Base-by-base conservation (phyloP, 1,284 basidiomycete species). In the Pyrrhoderma noxium region DNA sequence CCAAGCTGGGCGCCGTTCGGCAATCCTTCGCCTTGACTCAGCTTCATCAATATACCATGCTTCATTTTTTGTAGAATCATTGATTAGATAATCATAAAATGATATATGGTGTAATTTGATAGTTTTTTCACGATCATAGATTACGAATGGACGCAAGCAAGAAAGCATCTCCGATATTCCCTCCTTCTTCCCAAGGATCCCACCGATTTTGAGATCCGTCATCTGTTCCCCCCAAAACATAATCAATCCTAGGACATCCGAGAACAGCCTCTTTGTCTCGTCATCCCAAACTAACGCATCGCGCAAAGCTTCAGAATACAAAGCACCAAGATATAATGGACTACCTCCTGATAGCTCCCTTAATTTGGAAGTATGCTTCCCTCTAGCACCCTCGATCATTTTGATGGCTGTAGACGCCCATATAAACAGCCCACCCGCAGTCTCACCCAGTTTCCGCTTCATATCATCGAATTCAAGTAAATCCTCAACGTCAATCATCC, bases 341-440 rank as follows among this genome's bases (percentile, higher is more conserved):
- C 27, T 31, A 13, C 25, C 19, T 8, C 8, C 5, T 3, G 35
- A 23, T 11, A 46, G 13, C 8, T 8, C 2, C 25, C 19, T 21
- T 16, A 46, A 14, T n/a, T 21, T 14, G 19, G 14, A 14, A 19
- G 37, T 22, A 9, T 31, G 14, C 4, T 34, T 31, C 11, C 11
- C 7, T 31, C 11, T 31, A 5, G 5, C 11, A 31, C 27, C 11
- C 27, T 21, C 22, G n/a, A 46, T 21, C 14, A 46, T 14, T 27
- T 60, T 62, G 43, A 65, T 52, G 22, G 65, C 62, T 1, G 64
- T 64, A 14, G 58, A 53, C 3, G 63, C 60, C 45, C 63, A 65
- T 19, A 64, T 65, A 45, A 64, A 64, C 11, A 65, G 49, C 1
- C 61, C 60, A n/a, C 53, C 49, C 1, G 62, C 55, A 21, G 56